Base-by-base conservation (phyloP, 2,329 filamentous ascomycete genomes). In the Diaporthe batatas region DNA sequence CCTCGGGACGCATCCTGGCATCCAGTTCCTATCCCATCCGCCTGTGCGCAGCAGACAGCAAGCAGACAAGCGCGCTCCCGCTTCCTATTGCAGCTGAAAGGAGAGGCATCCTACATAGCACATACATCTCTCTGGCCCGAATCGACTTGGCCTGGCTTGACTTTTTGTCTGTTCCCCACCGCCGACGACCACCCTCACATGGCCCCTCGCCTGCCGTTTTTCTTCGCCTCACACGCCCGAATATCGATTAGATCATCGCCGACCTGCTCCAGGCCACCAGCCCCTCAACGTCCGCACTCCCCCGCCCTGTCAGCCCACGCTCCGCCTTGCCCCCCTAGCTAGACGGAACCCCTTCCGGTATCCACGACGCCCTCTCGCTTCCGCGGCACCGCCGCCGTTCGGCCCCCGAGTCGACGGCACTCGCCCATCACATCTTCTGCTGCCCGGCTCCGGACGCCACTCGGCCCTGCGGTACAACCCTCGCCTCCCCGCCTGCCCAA, bases 91-190 rank as follows among this genome's bases (percentile, higher is more conserved):
- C 62, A 65, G 62, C 62, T 65, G 62, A 65, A 65, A 51, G 25
- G 12, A 29, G 59, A 51, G 36, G 44, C 11, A n/a, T 39, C 62
- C 21, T 53, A 67, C 62, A 53, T 53, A 51, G 32, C 21, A 32
- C 58, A 62, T 44, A 21, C 58, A 14, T 32, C 53, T 53, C 47
- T 67, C 32, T 36, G 44, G 21, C 62, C 44, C 36, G 54, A 36
- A 32, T 12, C 34, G 54, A 36, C 54, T 32, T 55, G 29, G 29
- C 53, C 18, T 65, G 44, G 36, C 44, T 51, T 49, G 42, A 65
- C 62, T 51, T 36, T 49, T 67, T 21, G 11, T 53, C 62, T 67
- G 47, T 53, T 67, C 62, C 59, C 59, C 59, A 64, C 59, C 42
- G 18, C 34, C 44, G 29, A 64, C 29, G 16, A 51, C 32, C 21